Percentiles rank a stretch among this genome's conserved stretches.
Evolutionary conservation across 208 protist species (phyloP).

Genomic region (Trypanosoma cruzi): DNA sequence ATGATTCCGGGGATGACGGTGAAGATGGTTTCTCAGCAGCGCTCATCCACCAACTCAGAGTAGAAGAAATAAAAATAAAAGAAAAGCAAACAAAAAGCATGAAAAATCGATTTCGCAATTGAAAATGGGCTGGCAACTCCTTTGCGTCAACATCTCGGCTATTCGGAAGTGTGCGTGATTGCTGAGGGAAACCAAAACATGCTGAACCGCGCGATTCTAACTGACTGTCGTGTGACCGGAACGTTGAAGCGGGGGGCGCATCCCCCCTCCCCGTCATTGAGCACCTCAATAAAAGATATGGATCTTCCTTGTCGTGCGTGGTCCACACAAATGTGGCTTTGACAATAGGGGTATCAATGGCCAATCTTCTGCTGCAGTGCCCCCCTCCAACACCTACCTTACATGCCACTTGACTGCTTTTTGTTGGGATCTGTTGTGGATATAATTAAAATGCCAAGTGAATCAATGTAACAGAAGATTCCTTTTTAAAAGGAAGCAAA

Average conservation of each 20-base stretch:
- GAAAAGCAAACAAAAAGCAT: neutral
- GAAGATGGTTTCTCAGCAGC: neutral
- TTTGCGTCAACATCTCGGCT: neutral
- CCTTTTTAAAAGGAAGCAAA: too few relatives aligned
- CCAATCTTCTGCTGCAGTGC: too few relatives aligned
- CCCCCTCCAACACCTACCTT: too few relatives aligned
- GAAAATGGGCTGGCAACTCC: neutral
- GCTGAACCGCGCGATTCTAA: conserved; percentile 59
- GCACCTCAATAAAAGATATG: neutral
- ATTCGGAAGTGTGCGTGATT: neutral
- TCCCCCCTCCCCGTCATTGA: neutral
- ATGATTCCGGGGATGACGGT: neutral
- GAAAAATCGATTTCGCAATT: neutral
- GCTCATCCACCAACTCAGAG: neutral
- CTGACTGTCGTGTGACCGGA: conserved; percentile 60
- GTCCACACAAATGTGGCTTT: neutral
- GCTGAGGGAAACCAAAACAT: conserved; percentile 42
- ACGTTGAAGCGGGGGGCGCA: conserved; percentile 22
- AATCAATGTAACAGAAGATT: too few relatives aligned
- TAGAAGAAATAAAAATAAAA: neutral
- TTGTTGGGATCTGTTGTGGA: too few relatives aligned
- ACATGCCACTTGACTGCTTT: too few relatives aligned
- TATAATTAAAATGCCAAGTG: too few relatives aligned
- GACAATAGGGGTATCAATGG: too few relatives aligned
- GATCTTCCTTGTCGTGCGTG: neutral